Base-by-base conservation (phyloP, 495 filamentous ascomycete species). In the Trichoderma erinaceum region DNA sequence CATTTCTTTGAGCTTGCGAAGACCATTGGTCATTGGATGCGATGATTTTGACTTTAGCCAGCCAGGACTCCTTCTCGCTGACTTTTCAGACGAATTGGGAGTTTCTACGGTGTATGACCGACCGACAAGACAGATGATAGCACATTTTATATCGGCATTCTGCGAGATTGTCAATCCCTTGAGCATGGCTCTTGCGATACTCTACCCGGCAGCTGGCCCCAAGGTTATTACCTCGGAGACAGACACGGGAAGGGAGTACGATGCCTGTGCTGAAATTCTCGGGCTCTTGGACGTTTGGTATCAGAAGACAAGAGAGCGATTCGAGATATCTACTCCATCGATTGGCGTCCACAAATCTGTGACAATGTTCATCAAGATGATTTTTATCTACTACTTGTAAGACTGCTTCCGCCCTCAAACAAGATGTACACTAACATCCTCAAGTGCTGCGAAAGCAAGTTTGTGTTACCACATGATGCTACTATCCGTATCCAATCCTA, bases 351-450 rank as follows among this genome's bases (percentile, higher is more conserved):
- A 61, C 56, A 61, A 61, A 25, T 61, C 25, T 3, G 7, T 61
- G 25, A 61, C 56, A 3, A 61, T 61, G 56, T 61, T 61, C 2
- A 61, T 25, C 23, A 61, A 61, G 56, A 61, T 61, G 56, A 61
- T 25, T 32, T 61, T 61, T 32, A 61, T 61, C 56, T 61, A 61
- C 25, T 61, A 61, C n/a, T 61, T 29, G 56, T 61, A 35, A 27
- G 56, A 35, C 7, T 61, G 10, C 56, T 18, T 58, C 12, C 13
- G 16, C 0, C 10, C 2, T 3, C 4, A 27, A 10, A 32, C 27
- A 18, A 32, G 16, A 3, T 3, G 0, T 16, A 3, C 7, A 16
- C 56, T 61, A 13, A 61, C 56, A 61, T 12, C 56, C 1, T 15
- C n/a, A 2, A 61, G 56, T 32, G 29, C 56, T 27, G 56, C 56